Conservation (phyloP, 192 early-diverging fungal species). For the Backusella liffmaniae region DNA sequence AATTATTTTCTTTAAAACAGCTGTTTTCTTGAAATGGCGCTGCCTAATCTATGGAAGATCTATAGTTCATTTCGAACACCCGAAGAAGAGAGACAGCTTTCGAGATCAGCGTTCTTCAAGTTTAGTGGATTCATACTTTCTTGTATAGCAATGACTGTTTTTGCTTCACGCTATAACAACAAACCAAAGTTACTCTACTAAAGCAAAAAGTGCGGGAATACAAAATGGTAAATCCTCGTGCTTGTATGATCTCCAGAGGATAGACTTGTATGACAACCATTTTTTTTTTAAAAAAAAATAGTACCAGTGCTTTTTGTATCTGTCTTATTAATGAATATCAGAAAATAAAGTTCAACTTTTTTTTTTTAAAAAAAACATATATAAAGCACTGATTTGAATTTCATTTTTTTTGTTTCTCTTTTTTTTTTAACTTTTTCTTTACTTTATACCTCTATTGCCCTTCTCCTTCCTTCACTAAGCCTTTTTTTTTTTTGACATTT, state of each 20-base stretch:
- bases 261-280: not conserved
- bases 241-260: not conserved
- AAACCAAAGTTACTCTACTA: constrained; percentile 21
- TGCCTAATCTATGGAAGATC: constrained; percentile 57
- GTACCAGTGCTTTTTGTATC: not conserved
- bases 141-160: constrained; percentile 53
- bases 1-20: not conserved
- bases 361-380: not conserved
- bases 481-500: not conserved
- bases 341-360: not conserved
- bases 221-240: constrained; percentile 2
- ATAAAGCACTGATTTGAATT: not conserved
- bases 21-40: constrained; percentile 33
- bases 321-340: not conserved
- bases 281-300: no score
- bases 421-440: not conserved
- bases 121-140: constrained; percentile 58
- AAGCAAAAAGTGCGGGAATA: not conserved
- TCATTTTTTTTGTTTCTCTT: not conserved
- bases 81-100: constrained; percentile 58
- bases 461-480: not conserved
- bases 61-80: constrained; percentile 58
- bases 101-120: constrained; percentile 58
- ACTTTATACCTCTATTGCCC: not conserved
- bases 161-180: constrained; percentile 29